Base-by-base conservation (phyloP, 1,284 basidiomycete species). In the Sporisorium sorghi region DNA sequence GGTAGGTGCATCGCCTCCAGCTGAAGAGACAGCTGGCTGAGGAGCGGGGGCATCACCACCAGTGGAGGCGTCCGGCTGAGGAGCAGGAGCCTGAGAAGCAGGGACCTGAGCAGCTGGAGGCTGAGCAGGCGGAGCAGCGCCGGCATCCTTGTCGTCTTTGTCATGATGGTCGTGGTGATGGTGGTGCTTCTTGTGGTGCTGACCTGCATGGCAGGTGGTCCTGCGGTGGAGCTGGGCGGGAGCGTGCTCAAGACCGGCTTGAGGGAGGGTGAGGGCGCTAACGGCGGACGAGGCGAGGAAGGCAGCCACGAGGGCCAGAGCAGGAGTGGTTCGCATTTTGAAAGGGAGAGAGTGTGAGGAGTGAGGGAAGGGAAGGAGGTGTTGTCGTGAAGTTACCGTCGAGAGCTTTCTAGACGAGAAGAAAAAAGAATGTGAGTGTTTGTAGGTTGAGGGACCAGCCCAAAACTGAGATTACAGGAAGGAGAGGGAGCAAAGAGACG, bases 371-470 rank as follows among this genome's bases (percentile, higher is more conserved):
- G 21, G 21, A 40, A 24, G 14, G 15, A n/a, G 14, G 15, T 9
- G 23, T 9, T n/a, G 28, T 4, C 15, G 9, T 28, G 26, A 26
- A 15, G 10, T 21, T 2, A 23, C 44, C 44, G 33, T 56, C 44
- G 17, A 56, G 54, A n/a, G 32, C 4, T 26, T 21, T 30, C 23
- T 39, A 26, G 9, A 2, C 17, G 21, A 46, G n/a, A n/a, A 48
- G 42, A 24, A 33, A 24, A 9, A 54, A 32, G 65, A 51, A 47
- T 55, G 65, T 51, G 28, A 40, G 35, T 21, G 66, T 51, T 46
- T 55, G 66, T 59, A 23, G 32, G 33, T 44, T n/a, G 32, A 57
- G 58, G 52, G 55, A 39, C 68, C 68, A 58, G 68, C 68, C 61
- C 68, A 53, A 35, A 30, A 39, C 24, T 15, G 11, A 15, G 40